These are phyloP conservation scores for Madurella mycetomatis DNA, from an alignment of 2,329 filamentous ascomycete species.

Conservation along the genomic window DNA sequence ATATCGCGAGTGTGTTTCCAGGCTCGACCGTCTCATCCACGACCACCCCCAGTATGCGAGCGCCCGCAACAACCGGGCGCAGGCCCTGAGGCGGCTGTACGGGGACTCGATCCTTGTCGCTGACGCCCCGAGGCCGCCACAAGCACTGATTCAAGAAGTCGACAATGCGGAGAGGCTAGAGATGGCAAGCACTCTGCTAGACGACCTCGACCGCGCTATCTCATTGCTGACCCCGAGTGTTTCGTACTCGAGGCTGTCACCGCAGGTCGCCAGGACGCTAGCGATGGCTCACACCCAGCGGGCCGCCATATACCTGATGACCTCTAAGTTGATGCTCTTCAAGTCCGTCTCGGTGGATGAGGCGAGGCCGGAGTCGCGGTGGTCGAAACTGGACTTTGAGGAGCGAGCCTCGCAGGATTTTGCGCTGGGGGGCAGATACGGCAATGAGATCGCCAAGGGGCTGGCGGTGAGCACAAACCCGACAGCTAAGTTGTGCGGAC, in stretches of 20 bases:
- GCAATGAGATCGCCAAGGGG: constrained; percentile 60
- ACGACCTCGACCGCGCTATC: constrained; percentile 57
- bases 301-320: constrained; percentile 59
- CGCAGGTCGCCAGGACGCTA: constrained; percentile 60
- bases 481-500: constrained; percentile 64
- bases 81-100: constrained; percentile 58
- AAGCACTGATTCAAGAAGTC: constrained; percentile 39
- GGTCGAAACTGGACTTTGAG: constrained; percentile 55
- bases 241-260: constrained; percentile 52
- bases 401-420: constrained; percentile 60
- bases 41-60: constrained; percentile 64
- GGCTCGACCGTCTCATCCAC: constrained; percentile 53
- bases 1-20: constrained; percentile 45
- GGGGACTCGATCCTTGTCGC: constrained; percentile 55
- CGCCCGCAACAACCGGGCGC: constrained; percentile 70
- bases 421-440: constrained; percentile 59
- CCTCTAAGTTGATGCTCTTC: constrained; percentile 47
- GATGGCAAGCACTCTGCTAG: constrained; percentile 41
- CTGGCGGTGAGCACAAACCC: constrained; percentile 63
- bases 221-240: constrained; percentile 52
- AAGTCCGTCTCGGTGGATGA: constrained; percentile 35
- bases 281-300: constrained; percentile 69
- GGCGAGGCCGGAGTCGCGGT: constrained; percentile 42
- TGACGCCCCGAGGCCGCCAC: constrained; percentile 34
- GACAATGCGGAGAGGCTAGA: constrained; percentile 35